Percentiles rank a stretch among this genome's conserved stretches.
Conservation (phyloP, 345 rosid species). For the Eucalyptus victrix region DNA sequence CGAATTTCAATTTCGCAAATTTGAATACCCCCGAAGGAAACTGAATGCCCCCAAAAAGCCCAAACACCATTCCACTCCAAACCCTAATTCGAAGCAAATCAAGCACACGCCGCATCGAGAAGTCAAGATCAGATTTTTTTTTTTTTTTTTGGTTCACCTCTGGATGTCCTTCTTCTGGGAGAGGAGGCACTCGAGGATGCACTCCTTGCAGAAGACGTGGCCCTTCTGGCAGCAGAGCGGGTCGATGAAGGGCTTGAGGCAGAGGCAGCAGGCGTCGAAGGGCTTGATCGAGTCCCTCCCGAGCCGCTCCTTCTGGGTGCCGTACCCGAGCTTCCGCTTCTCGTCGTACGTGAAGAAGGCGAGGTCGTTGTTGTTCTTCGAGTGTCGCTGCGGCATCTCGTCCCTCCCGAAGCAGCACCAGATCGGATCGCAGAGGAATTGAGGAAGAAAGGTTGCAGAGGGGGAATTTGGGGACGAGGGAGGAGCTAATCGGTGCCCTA, state of each 20-base stretch:
- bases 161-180: conserved; percentile 88
- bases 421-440: neutral
- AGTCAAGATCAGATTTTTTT: no score
- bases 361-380: conserved; percentile 93
- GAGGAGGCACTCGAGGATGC: conserved; percentile 80
- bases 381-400: conserved; percentile 74
- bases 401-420: neutral
- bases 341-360: conserved; percentile 98
- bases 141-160: no score
- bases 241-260: conserved; percentile 80
- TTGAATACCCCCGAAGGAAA: neutral
- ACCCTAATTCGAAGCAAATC: neutral
- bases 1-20: neutral
- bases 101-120: neutral
- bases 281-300: conserved; percentile 95
- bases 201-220: conserved; percentile 82
- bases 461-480: neutral
- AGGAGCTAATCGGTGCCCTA: neutral
- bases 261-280: conserved; percentile 89
- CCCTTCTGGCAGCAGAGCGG: conserved; percentile 94
- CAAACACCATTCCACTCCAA: neutral
- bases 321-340: conserved; percentile 88
- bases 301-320: conserved; percentile 91
- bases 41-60: neutral
- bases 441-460: neutral